Base-by-base conservation (phyloP, 2,329 filamentous ascomycete genomes). In the Domatiomyces globalis region DNA sequence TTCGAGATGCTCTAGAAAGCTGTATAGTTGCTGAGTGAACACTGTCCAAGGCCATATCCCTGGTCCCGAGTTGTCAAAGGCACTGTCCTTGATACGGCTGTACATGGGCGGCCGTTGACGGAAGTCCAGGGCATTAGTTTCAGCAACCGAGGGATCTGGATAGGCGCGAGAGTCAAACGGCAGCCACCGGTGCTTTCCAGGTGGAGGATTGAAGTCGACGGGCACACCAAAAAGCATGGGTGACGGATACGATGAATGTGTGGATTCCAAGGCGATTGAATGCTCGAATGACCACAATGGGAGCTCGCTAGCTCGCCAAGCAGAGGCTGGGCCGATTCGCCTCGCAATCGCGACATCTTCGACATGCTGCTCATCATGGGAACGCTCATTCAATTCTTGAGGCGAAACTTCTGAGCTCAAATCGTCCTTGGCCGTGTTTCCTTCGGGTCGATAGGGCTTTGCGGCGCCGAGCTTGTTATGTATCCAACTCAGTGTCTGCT, bases 401-500 rank as follows among this genome's bases (percentile, higher is more conserved):
- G 7, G 52, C 46, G 1, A 46, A 39, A 18, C 42, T 33, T 17
- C 43, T 47, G 22, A 44, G 33, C 20, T 50, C 8, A 18, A 36
- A 33, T 20, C n/a, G 33, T 25, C 52, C 51, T 25, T 50, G 53
- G 7, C 15, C 10, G n/a, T 33, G 39, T 45, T 56, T 20, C 65
- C 39, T 47, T 78, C 76, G 2, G 76, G 74, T 19, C 76, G 67
- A 60, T 77, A 79, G 2, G 75, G 71, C 46, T 72, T 66, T 19
- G 77, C 68, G n/a, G 71, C 71, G 6, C 72, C 73, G 4, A 74
- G 65, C 51, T 76, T 75, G 59, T 71, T 73, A 56, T 80, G 77
- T 19, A 79, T 65, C 64, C 73, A 72, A 45, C 70, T 69, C 17
- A 77, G 70, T 7, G 73, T 68, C 17, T 74, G 75, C 48, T 76